Conservation (phyloP, 2,329 filamentous ascomycete species). For the Phialophora chinensis region DNA sequence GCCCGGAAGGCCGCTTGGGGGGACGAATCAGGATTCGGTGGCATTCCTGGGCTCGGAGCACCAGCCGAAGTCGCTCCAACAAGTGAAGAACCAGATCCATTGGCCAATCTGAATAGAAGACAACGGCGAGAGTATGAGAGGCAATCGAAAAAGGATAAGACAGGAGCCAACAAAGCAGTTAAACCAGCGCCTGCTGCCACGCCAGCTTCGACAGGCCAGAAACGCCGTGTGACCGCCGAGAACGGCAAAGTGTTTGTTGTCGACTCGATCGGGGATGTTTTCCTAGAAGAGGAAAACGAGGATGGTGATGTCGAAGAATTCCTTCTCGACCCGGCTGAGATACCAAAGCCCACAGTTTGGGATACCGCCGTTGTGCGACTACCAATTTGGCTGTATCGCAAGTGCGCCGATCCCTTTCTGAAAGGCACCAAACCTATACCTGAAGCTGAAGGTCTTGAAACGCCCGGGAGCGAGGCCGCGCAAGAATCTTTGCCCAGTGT, state of each 20-base stretch:
- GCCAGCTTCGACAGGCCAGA: constrained; percentile 67
- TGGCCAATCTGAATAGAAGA: constrained; percentile 75
- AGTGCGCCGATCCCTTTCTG: constrained; percentile 58
- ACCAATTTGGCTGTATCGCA: constrained; percentile 73
- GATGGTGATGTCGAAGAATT: constrained; percentile 84
- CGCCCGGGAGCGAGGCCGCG: constrained; percentile 15
- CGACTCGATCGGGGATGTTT: constrained; percentile 89
- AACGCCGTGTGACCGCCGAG: constrained; percentile 87
- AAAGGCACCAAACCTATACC: constrained; percentile 47
- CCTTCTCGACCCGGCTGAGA: constrained; percentile 85
- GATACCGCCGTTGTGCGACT: constrained; percentile 84
- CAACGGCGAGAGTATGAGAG: constrained; percentile 89
- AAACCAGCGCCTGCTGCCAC: constrained; percentile 48
- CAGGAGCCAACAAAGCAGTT: constrained; percentile 55
- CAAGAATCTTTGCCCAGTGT: constrained; percentile 4
- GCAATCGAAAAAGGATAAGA: constrained; percentile 72
- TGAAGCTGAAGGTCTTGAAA: constrained; percentile 15
- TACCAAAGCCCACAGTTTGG: constrained; percentile 74
- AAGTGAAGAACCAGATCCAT: constrained; percentile 54
- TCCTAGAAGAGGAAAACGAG: constrained; percentile 87
- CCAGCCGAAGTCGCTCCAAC: constrained; percentile 44
- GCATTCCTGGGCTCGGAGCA: constrained; percentile 70
- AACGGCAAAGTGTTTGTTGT: constrained; percentile 96
- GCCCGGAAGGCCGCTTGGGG: constrained; percentile 90
- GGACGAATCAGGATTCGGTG: constrained; percentile 69